Base-by-base conservation (phyloP, 179 eudicot genomes). In the Corrigiola litoralis region DNA sequence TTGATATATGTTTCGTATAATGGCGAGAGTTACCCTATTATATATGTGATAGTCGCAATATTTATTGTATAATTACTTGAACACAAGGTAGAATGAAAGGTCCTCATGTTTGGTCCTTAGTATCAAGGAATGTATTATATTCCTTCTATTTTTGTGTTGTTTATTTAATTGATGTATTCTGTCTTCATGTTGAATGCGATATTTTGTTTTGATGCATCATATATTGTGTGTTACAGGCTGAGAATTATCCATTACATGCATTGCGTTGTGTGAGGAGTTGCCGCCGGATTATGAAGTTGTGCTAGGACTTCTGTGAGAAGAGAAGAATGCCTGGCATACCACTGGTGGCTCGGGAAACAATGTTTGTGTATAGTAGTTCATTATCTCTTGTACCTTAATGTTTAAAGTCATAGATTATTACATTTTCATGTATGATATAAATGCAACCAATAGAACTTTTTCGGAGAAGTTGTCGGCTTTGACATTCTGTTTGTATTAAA, bases 301-400 rank as follows among this genome's bases (percentile, higher is more conserved):
- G 41, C 28, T 68, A 57, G 58, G 32, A 23, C 21, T 53, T 57
- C 33, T 24, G 27, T 58, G 47, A 64, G 41, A 68, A 38, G 53
- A 76, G 68, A 76, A 91, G 80, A 85, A 92, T 92, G 98, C 96
- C 96, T 38, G 97, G 99, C 77, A 87, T 86, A 90, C 95, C 95
- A 63, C 81, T 90, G 40, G 89, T 81, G 73, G 78, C 91, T 74
- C 86, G 94, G 69, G 94, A 94, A 80, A 79, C 86, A 61, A 82
- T 77, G 99, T 94, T 84, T 60, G 81, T 56, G 36, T 60, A 46
- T 52, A 65, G 20, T 32, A 42, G 11, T 41, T 68, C 21, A 21
- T 45, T 17, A 1, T 46, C 5, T 16, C 6, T 37, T 50, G 34
- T 41, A 21, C 45, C 17, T 36, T 38, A 37, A 31, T 31, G 16